Evolutionary conservation across 768 basidiomycete species (phyloP).

Genomic region (Clitopilus passeckerianus): DNA sequence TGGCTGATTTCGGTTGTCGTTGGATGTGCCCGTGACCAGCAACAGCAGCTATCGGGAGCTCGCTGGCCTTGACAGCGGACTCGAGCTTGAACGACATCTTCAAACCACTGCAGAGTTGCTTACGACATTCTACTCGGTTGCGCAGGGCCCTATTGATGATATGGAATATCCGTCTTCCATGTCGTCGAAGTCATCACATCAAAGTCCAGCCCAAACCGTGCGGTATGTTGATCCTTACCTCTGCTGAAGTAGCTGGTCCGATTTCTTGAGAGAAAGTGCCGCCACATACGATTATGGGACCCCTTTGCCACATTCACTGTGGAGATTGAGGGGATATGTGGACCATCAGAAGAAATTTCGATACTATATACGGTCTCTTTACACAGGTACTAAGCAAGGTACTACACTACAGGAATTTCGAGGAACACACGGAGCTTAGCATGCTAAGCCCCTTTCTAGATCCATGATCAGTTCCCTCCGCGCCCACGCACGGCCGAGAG

Average conservation of each 20-base stretch:
- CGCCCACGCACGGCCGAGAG: conserved; percentile 12
- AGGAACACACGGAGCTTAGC: background rate
- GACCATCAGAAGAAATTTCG: too few relatives aligned
- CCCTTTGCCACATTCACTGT: too few relatives aligned
- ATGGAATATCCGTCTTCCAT: background rate
- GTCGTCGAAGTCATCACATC: background rate
- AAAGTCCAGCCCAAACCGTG: background rate
- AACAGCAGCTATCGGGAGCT: conserved; percentile 1
- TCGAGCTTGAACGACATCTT: background rate
- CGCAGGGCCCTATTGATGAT: background rate
- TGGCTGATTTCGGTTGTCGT: conserved; percentile 4
- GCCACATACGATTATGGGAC: too few relatives aligned
- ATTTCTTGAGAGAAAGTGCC: too few relatives aligned
- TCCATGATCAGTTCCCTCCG: conserved; percentile 19
- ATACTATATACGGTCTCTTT: too few relatives aligned
- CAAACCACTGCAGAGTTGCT: background rate
- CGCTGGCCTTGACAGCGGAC: background rate
- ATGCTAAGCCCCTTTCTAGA: background rate
- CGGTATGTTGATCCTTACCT: background rate
- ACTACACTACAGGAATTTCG: background rate
- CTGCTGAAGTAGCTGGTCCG: background rate
- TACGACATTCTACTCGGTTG: background rate
- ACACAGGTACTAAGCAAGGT: background rate
- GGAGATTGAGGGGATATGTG: too few relatives aligned
- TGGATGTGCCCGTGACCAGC: background rate